Evolutionary conservation across 305 asterid genomes (phyloP), one percentile per base, ranked within the genome.

Genomic region (Solanum hybrid): DNA sequence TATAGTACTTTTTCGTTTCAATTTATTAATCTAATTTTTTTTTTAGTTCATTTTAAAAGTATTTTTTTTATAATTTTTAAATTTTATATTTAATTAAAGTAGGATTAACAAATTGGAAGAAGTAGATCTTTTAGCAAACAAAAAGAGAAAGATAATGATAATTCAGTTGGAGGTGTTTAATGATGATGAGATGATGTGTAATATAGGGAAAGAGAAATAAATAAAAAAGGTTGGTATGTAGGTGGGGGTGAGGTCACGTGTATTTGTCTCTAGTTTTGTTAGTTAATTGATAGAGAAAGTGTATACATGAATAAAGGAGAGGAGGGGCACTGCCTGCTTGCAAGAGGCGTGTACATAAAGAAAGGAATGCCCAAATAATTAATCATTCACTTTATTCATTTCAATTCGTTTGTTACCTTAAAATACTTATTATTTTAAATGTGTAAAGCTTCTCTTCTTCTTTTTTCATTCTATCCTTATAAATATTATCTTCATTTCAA

Each of bases 201-300:
- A 51, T 88, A 86, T 89, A 85, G 87, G 27, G 84, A 72, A 75
- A 56, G 69, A 56, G 69, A 46, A 42, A 51, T 66, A 46, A 42
- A 37, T 32, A 32, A 36, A 89, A 7, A 16, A 20, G 89, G 40
- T 51, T 84, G 42, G 75, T 84, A 51, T 84, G 29, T 84, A 29
- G 75, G 87, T 84, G 24, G 91, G 88, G 85, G 90, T 91, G 90
- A 90, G 91, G 79, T 93, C 94, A 95, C 95, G 94, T 92, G 93
- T 91, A 91, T 91, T 66, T 93, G 94, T 91, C 93, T 90, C 66
- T 78, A 35, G 89, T 88, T 89, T 90, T 90, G 80, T 86, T 82
- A 75, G 89, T 69, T 37, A 79, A 84, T 84, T 84, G 87, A 84
- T 51, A 84, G 91, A 35, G 89, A 88, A 69, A 56, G 85, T 69